A percentile compares a stretch with the other conserved stretches of the same genome.
phyloP scores from a whole-genome alignment of 176 grass and related monocot genomes.

The Ampelocalamus luodianensis region DNA sequence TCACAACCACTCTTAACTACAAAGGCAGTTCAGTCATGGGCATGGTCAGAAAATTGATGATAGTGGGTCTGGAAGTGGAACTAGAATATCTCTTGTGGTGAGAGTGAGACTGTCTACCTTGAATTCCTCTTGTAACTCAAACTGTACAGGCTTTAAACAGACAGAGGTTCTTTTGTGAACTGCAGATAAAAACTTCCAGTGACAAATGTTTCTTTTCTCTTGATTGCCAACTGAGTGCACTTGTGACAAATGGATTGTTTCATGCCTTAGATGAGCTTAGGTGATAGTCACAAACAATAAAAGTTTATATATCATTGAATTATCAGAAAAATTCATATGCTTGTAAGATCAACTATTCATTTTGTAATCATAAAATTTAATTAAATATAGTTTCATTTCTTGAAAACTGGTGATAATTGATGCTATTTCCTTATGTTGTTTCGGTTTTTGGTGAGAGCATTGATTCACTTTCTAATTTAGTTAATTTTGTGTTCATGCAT shows the following conservation, averaged over 20 bases:
- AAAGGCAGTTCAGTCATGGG: constrained; percentile 91
- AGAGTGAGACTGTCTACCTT: background rate
- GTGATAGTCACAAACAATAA: constrained; percentile 16
- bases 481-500: too few species aligned
- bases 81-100: constrained; percentile 63
- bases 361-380: too few species aligned
- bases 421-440: too few species aligned
- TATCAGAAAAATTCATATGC: background rate
- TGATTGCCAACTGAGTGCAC: background rate
- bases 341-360: too few species aligned
- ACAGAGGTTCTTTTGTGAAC: background rate
- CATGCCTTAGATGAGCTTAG: background rate
- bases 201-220: constrained; percentile 13
- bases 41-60: constrained; percentile 68
- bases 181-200: background rate
- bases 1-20: constrained; percentile 72
- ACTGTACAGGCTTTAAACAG: background rate
- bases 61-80: constrained; percentile 57
- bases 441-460: too few species aligned
- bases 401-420: constrained; percentile 1
- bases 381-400: background rate
- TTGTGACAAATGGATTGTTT: background rate
- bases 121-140: constrained; percentile 6
- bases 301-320: background rate
- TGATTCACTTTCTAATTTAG: too few species aligned